Evolutionary conservation across 805 yeast genomes (phyloP).

Genomic region (Starmerella apicola): DNA sequence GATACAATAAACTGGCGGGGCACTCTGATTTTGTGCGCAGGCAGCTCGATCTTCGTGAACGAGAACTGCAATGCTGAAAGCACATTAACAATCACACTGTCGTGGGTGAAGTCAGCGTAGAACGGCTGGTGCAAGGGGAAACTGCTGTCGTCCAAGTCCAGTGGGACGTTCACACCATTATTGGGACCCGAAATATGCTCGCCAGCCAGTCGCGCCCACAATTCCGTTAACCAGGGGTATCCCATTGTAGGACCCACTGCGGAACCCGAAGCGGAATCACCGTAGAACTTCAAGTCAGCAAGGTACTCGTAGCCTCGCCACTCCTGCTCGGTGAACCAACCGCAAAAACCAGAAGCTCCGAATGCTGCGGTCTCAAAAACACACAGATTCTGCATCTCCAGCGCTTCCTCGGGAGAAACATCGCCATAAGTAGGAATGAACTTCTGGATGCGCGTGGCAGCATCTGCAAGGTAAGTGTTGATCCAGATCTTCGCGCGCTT

Average conservation of each 20-base stretch:
- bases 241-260: slow-evolving; percentile 44
- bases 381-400: slow-evolving; percentile 46
- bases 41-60: slow-evolving; percentile 32
- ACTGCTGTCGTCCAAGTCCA: slow-evolving; percentile 21
- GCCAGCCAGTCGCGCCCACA: slow-evolving; percentile 34
- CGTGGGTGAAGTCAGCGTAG: slow-evolving; percentile 65
- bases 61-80: slow-evolving; percentile 52
- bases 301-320: slow-evolving; percentile 51
- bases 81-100: slow-evolving; percentile 50
- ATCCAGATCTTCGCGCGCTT: slow-evolving; percentile 27
- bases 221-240: slow-evolving; percentile 39
- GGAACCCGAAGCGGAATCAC: slow-evolving; percentile 50
- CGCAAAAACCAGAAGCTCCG: slow-evolving; percentile 58
- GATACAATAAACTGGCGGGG: slow-evolving; percentile 32
- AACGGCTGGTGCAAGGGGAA: slow-evolving; percentile 38
- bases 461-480: slow-evolving; percentile 36
- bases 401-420: slow-evolving; percentile 42
- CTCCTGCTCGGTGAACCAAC: slow-evolving; percentile 55
- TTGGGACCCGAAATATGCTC: slow-evolving; percentile 38
- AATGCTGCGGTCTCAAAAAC: slow-evolving; percentile 62
- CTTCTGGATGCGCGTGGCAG: slow-evolving; percentile 44
- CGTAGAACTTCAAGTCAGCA: slow-evolving; percentile 47
- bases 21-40: slow-evolving; percentile 33
- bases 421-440: slow-evolving; percentile 42
- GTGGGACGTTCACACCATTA: slow-evolving; percentile 37